These are phyloP conservation scores for Irpex sp. DNA, from an alignment of 1,284 basidiomycete species.

Conservation along the genomic window DNA sequence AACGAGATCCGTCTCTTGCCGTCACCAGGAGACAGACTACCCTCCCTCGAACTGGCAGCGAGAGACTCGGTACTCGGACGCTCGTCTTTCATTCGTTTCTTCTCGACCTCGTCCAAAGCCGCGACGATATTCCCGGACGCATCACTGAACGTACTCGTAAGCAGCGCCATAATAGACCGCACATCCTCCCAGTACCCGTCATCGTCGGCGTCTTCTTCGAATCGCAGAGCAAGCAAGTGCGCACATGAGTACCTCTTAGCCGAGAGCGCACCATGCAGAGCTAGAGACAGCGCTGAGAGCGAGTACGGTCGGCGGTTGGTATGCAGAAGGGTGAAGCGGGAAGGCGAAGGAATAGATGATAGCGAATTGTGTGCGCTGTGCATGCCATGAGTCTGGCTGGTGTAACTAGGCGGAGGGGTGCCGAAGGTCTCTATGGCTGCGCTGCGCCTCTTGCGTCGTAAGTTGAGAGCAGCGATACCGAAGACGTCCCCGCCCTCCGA, in stretches of 20 bases:
- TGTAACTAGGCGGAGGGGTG: constrained; percentile 24
- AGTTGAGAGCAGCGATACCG: constrained; percentile 51
- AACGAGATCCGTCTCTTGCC: constrained; percentile 2
- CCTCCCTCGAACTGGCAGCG: constrained; percentile 11
- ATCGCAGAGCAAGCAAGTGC: constrained; percentile 70
- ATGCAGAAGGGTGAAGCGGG: constrained; percentile 53
- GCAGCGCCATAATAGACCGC: constrained; percentile 59
- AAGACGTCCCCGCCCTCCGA: constrained; percentile 34
- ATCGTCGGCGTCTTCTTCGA: constrained; percentile 47
- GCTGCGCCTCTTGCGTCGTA: constrained; percentile 48
- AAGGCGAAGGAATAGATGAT: constrained; percentile 21
- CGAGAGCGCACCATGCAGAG: constrained; percentile 56
- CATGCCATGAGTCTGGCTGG: constrained; percentile 9
- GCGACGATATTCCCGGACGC: constrained; percentile 53
- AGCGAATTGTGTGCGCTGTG: constrained; percentile 10
- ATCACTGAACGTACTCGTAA: constrained; percentile 62
- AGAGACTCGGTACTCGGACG: constrained; percentile 36
- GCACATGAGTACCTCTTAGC: constrained; percentile 71
- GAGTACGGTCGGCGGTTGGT: constrained; percentile 60
- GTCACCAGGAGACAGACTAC: constrained; percentile 13
- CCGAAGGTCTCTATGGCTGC: constrained; percentile 45
- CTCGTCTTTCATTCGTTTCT: constrained; percentile 29
- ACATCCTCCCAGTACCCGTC: constrained; percentile 76
- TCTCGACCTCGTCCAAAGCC: constrained; percentile 44
- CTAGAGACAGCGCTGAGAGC: constrained; percentile 50